Percentiles rank a stretch among this genome's conserved stretches.
Evolutionary conservation across 495 filamentous ascomycete species (phyloP).

Genomic region (Diplogelasinospora grovesii): DNA sequence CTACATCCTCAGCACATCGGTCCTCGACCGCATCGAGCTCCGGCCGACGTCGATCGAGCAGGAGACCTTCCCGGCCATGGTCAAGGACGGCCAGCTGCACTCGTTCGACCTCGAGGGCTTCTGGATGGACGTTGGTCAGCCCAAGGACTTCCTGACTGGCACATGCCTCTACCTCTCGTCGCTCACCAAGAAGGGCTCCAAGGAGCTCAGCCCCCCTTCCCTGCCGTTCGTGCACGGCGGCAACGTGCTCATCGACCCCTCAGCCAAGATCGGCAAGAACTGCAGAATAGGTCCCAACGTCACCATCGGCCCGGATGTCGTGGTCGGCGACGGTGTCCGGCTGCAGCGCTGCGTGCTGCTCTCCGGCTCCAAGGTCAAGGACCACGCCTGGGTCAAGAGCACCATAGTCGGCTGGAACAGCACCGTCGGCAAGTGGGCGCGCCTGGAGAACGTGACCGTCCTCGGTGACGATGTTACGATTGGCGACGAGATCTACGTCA

Average conservation of each 20-base stretch:
- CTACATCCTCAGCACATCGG: constrained; percentile 94
- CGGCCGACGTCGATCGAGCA: constrained; percentile 99
- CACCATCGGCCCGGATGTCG: constrained; percentile 89
- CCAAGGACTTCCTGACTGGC: constrained; percentile 95
- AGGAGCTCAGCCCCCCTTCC: constrained; percentile 67
- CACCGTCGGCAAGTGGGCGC: constrained; percentile 89
- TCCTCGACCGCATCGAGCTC: constrained; percentile 87
- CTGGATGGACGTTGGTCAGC: constrained; percentile 99
- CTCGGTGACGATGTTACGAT: constrained; percentile 99
- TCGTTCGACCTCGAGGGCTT: constrained; percentile 98
- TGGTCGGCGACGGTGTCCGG: constrained; percentile 90
- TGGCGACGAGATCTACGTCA: constrained; percentile 97
- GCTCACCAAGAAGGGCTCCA: constrained; percentile 85
- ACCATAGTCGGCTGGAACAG: constrained; percentile 99
- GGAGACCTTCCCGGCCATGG: constrained; percentile 96
- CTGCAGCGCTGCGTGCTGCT: constrained; percentile 92
- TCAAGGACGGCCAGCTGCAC: constrained; percentile 85
- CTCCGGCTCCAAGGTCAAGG: constrained; percentile 87
- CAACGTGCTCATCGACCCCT: constrained; percentile 93
- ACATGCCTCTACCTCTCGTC: constrained; percentile 96
- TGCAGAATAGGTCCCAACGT: constrained; percentile 98
- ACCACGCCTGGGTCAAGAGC: constrained; percentile 98
- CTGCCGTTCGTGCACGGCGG: constrained; percentile 86
- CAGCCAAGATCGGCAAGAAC: constrained; percentile 95
- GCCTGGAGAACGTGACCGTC: constrained; percentile 94